Evolutionary conservation across 1,284 basidiomycete species (phyloP), one percentile per base, ranked within the genome.

Genomic region (Cutaneotrichosporon dermatis): DNA sequence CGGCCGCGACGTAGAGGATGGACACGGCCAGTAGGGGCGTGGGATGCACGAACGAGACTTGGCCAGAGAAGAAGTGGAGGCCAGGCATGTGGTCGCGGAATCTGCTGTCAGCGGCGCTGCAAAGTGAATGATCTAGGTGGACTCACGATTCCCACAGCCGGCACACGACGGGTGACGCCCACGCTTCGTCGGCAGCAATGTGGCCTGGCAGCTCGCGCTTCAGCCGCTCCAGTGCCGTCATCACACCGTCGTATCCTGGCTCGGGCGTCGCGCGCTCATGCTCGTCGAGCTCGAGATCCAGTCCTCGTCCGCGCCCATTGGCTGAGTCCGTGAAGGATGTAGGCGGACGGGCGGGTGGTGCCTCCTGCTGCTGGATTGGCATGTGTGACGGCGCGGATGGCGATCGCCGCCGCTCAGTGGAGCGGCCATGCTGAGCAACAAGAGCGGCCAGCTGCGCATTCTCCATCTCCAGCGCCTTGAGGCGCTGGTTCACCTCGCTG

Each of bases 41-140:
- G 4, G 65, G 65, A 33, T 64, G 50, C 5, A 44, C 46, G 45
- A 66, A 66, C n/a, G 65, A 66, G 35, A 66, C 65, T 37, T 63
- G 60, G n/a, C 62, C 60, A 3, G 58, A 58, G 42, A 66, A 59
- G 52, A 66, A 66, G 53, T 66, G 65, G 34, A 66, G 44, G 1
- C 65, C 65, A 3, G 65, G 65, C 65, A 66, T 66, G 49, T 66
- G 57, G 6, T 58, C 55, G 11, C 65, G 65, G 62, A 66, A 66
- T 0, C 64, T 65, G 52, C 10, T n/a, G 52, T 57, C 58, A 55
- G 33, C 11, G 34, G 2, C 34, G 4, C n/a, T n/a, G n/a, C n/a
- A n/a, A n/a, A n/a, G n/a, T n/a, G n/a, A n/a, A n/a, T n/a, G n/a
- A n/a, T n/a, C n/a, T n/a, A n/a, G n/a, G n/a, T n/a, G n/a, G n/a